Percentiles rank a stretch among this genome's conserved stretches.
Conservation (phyloP, 2,329 filamentous ascomycete species). For the Monilinia vaccinii-corymbosi region DNA sequence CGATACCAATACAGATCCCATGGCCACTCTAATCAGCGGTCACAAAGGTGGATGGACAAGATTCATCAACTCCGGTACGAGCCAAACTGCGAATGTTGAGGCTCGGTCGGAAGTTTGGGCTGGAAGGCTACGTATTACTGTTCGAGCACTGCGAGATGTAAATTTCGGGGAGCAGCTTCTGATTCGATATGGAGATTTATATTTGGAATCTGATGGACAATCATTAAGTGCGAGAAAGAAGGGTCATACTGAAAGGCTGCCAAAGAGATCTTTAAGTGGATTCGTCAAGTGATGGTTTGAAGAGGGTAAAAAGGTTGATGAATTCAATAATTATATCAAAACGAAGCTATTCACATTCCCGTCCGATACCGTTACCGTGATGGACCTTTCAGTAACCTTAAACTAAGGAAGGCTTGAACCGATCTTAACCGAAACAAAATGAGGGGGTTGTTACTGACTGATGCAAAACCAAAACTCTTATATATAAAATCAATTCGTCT, state of each 20-base stretch:
- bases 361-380: neutral
- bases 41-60: constrained; percentile 5
- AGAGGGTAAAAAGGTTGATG: neutral
- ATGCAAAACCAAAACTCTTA: neutral
- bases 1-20: neutral
- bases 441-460: neutral
- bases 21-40: constrained; percentile 4
- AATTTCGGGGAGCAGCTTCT: constrained; percentile 7
- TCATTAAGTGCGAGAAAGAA: neutral
- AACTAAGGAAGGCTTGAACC: neutral
- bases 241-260: neutral
- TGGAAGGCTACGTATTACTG: constrained; percentile 3
- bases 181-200: neutral
- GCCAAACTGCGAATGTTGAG: neutral
- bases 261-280: neutral
- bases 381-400: too few relatives aligned
- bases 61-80: neutral
- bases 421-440: constrained; percentile 5
- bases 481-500: neutral
- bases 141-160: constrained; percentile 2
- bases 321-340: neutral
- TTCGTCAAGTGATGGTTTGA: neutral
- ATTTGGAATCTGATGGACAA: neutral
- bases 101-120: neutral
- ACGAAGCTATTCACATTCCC: too few relatives aligned